These are phyloP conservation scores for Magnaporthiopsis poae DNA, from an alignment of 2,329 filamentous ascomycete genomes.

Conservation along the genomic window DNA sequence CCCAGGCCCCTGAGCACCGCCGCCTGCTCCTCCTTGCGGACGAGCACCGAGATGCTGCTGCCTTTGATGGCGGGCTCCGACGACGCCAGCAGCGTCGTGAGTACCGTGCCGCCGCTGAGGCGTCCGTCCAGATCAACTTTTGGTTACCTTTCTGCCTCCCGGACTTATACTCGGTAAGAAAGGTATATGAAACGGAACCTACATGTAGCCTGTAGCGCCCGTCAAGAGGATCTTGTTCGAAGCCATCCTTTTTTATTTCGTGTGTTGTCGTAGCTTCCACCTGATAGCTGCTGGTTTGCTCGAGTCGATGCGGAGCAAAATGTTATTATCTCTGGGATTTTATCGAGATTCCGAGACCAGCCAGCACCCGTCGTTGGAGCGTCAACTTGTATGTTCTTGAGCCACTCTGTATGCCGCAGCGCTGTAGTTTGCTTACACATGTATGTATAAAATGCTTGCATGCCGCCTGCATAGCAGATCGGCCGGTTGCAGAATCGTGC, in stretches of 20 bases:
- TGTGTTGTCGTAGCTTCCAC: no score
- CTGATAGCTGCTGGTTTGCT: not conserved
- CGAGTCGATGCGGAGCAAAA: not conserved
- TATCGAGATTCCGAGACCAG: not conserved
- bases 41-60: not conserved
- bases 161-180: not conserved
- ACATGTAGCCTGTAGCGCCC: not conserved
- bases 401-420: no score
- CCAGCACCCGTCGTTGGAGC: no score
- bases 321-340: not conserved
- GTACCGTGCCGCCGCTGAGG: not conserved
- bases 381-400: no score
- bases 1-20: conserved; percentile 9
- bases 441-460: no score
- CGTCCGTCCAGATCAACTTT: not conserved
- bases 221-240: not conserved
- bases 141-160: no score
- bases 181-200: not conserved
- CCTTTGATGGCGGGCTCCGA: not conserved
- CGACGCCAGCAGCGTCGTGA: not conserved
- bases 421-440: not conserved
- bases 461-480: not conserved
- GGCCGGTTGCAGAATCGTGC: not conserved
- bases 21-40: not conserved
- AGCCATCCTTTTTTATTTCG: not conserved